Evolutionary conservation across 2,329 filamentous ascomycete genomes (phyloP).

Genomic region (Diatrype stigma): DNA sequence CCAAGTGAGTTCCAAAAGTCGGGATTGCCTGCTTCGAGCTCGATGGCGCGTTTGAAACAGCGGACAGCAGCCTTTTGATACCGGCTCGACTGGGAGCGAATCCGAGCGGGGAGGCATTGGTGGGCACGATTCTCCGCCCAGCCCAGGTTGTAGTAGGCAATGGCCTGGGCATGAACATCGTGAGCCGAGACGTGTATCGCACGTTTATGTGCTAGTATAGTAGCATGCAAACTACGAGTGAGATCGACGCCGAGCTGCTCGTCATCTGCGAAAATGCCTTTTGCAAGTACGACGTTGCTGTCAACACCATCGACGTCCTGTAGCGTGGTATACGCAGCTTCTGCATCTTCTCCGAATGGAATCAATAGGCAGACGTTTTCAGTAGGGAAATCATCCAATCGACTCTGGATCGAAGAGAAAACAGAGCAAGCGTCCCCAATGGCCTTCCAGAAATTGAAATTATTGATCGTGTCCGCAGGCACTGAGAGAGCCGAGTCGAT

Average conservation of each 20-base stretch:
- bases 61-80: constrained; percentile 78
- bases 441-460: constrained; percentile 95
- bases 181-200: constrained; percentile 69
- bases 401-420: constrained; percentile 74
- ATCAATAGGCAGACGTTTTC: constrained; percentile 57
- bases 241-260: constrained; percentile 47
- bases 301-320: constrained; percentile 64
- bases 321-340: constrained; percentile 56
- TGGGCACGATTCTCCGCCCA: constrained; percentile 89
- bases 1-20: constrained; percentile 98
- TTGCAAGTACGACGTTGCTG: constrained; percentile 39
- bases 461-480: constrained; percentile 55
- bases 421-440: constrained; percentile 84
- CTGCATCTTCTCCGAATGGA: constrained; percentile 44
- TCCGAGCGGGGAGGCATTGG: constrained; percentile 51
- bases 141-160: constrained; percentile 96
- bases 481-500: constrained; percentile 65
- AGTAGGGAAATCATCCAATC: constrained; percentile 58
- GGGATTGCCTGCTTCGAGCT: constrained; percentile 86
- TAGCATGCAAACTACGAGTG: constrained; percentile 60
- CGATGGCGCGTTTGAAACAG: constrained; percentile 94
- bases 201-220: constrained; percentile 82
- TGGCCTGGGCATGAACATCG: constrained; percentile 82
- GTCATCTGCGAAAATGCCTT: constrained; percentile 42
- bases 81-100: constrained; percentile 56